A percentile compares a stretch with the other conserved stretches of the same genome.
Evolutionary conservation across 257 asterid species (phyloP).

Genomic region (Gardenia jasminoides): DNA sequence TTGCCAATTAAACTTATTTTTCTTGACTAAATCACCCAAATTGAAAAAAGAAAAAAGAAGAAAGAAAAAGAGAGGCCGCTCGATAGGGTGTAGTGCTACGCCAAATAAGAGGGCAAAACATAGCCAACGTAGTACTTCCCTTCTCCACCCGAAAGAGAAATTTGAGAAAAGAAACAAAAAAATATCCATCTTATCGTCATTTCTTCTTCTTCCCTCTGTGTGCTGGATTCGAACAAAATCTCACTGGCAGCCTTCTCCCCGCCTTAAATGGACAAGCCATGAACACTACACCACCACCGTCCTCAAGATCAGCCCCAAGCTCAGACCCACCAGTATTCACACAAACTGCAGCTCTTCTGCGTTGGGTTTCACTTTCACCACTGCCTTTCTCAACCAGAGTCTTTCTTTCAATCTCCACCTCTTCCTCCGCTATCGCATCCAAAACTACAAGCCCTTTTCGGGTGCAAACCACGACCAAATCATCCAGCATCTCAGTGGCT

Average conservation of each 20-base stretch:
- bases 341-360: slow-evolving; percentile 31
- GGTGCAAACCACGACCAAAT: slow-evolving; percentile 34
- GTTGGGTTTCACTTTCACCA: slow-evolving; percentile 39
- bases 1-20: too few species aligned
- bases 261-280: slow-evolving; percentile 53
- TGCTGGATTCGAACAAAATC: slow-evolving; percentile 14
- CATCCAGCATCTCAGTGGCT: slow-evolving; percentile 28
- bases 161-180: slow-evolving; percentile 15
- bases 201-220: slow-evolving; percentile 4
- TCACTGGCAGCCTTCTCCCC: background rate
- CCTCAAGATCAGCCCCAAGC: slow-evolving; percentile 12
- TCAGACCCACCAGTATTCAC: slow-evolving; percentile 25
- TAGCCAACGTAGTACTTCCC: slow-evolving; percentile 43
- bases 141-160: slow-evolving; percentile 43
- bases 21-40: too few species aligned
- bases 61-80: too few species aligned
- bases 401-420: slow-evolving; percentile 25
- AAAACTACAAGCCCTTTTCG: slow-evolving; percentile 36
- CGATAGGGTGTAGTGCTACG: background rate
- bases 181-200: slow-evolving; percentile 39
- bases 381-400: slow-evolving; percentile 31
- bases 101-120: slow-evolving; percentile 26
- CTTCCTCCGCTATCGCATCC: slow-evolving; percentile 28
- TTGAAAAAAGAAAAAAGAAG: too few species aligned
- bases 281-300: slow-evolving; percentile 37